Percentiles rank a stretch among this genome's conserved stretches.
phyloP scores from a whole-genome alignment of 495 filamentous ascomycete genomes.

The Trichoderma reesei region DNA sequence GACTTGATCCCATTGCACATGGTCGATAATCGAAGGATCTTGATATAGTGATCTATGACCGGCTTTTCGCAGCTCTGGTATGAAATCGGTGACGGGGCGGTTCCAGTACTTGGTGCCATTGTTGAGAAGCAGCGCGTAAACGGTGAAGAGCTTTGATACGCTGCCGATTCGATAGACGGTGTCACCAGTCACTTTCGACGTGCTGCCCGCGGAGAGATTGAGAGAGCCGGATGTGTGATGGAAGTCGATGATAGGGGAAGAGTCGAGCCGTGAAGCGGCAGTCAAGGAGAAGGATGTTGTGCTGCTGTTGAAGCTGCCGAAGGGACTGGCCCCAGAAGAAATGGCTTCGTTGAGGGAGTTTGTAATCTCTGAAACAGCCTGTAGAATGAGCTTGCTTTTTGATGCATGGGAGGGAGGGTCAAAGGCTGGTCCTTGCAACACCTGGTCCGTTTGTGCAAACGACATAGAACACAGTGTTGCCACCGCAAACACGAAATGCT shows the following conservation, averaged over 20 bases:
- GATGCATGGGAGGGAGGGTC: background rate
- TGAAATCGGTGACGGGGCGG: background rate
- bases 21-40: background rate
- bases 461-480: background rate
- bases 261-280: background rate
- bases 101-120: background rate
- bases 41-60: background rate
- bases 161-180: slow-evolving; percentile 6
- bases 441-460: background rate
- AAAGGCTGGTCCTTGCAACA: background rate
- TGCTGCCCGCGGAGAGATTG: background rate
- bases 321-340: background rate
- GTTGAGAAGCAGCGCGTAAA: background rate
- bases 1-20: slow-evolving; percentile 1
- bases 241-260: background rate
- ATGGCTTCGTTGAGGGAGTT: background rate
- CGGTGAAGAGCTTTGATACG: slow-evolving; percentile 4
- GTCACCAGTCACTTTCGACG: background rate
- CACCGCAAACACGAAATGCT: background rate
- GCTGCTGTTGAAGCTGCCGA: background rate
- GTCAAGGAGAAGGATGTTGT: background rate
- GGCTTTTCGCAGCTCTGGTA: background rate
- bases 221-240: background rate
- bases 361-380: background rate
- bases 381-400: background rate